Evolutionary conservation across 176 grass and related monocot genomes (phyloP).

Genomic region (Panicum miliaceum): DNA sequence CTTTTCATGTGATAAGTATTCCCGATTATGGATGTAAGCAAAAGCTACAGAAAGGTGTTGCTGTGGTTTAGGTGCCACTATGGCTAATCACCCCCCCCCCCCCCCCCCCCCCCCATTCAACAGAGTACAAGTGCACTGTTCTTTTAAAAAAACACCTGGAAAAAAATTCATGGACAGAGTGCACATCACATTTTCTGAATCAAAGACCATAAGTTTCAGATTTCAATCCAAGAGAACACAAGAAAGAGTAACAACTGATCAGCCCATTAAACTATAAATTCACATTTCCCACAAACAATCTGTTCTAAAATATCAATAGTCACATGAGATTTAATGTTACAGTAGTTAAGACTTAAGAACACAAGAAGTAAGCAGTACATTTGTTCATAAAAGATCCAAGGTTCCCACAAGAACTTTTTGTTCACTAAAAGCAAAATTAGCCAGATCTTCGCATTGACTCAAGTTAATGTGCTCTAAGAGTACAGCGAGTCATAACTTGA

Average conservation of each 20-base stretch:
- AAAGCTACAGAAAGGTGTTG: too few species aligned
- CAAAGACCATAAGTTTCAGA: neutral
- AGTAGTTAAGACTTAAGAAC: neutral
- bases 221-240: neutral
- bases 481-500: neutral
- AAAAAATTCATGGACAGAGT: neutral
- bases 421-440: conserved; percentile 12
- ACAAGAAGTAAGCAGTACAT: neutral
- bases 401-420: neutral
- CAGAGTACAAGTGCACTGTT: too few species aligned
- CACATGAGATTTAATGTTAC: neutral
- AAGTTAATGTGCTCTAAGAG: neutral
- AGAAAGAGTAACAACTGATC: neutral
- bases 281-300: neutral
- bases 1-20: too few species aligned
- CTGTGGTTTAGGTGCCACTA: too few species aligned
- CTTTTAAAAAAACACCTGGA: neutral
- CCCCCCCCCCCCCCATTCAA: too few species aligned
- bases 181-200: neutral
- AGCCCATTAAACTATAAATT: conserved; percentile 18
- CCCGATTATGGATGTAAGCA: too few species aligned
- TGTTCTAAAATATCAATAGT: neutral
- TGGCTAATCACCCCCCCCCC: too few species aligned
- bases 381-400: neutral
- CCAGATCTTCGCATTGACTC: neutral